Base-by-base conservation (phyloP, 1,284 basidiomycete genomes). In the Pholiota adiposa region DNA sequence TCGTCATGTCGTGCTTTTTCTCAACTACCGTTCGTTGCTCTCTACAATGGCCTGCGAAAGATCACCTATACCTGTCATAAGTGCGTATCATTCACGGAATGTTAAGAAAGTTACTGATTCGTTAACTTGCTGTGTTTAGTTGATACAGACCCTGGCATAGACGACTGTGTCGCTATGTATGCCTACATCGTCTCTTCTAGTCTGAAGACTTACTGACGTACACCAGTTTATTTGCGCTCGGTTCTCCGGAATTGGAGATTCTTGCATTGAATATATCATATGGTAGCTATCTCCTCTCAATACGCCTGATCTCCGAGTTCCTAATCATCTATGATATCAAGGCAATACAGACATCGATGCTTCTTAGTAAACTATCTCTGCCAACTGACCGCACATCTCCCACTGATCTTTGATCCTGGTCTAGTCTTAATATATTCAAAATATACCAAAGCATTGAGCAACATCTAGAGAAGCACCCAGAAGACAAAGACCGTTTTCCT, bases 71-170 rank as follows among this genome's bases (percentile, higher is more conserved):
- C 84, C 86, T 18, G 83, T 88, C 40, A 87, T 88, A 62, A 87
- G 86, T 87, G 66, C 74, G 84, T 21, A 16, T 51, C 36, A 4
- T 2, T 31, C 25, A 18, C 34, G 3, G n/a, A 27, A 44, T 34
- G 11, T 12, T n/a, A 38, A 12, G 14, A 25, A n/a, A 31, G 21
- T 53, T 31, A 12, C 7, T 16, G 25, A 27, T 33, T 44, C 34
- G 5, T 31, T 4, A 31, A 40, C 65, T 25, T n/a, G 18, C 38
- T 43, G 33, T 54, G 31, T 44, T 18, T 63, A 92, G 90, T 92
- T 68, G 90, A 92, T 65, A 90, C 89, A 21, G 90, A 92, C 71
- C 90, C 91, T n/a, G 96, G 96, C 49, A 93, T 97, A 2, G 96
- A 98, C 75, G 96, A 98, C 72, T 82, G 88, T 38, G 74, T 97